Evolutionary conservation across 2,329 filamentous ascomycete species (phyloP).

Genomic region (Hortaea sp.): DNA sequence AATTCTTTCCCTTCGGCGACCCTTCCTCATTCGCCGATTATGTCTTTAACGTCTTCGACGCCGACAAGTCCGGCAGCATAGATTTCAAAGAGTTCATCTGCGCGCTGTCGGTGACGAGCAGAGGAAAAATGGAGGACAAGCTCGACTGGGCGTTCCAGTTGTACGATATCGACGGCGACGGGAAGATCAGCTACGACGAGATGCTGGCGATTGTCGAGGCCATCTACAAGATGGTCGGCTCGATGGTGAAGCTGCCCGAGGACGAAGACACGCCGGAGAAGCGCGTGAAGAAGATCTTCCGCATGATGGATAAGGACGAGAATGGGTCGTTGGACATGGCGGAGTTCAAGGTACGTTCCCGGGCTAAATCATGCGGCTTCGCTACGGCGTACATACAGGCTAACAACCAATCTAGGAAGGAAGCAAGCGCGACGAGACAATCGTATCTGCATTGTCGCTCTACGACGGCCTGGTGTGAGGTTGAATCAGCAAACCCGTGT

Average conservation of each 20-base stretch:
- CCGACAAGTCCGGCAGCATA: constrained; percentile 92
- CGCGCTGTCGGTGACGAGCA: constrained; percentile 88
- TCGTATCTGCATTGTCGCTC: constrained; percentile 89
- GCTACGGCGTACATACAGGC: not conserved
- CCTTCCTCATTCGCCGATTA: constrained; percentile 97
- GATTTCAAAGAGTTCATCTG: constrained; percentile 99
- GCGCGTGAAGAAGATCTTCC: constrained; percentile 94
- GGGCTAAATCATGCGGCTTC: too few species aligned
- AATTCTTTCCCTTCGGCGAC: constrained; percentile 98
- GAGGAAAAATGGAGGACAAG: constrained; percentile 99
- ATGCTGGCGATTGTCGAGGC: constrained; percentile 98
- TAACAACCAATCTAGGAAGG: constrained; percentile 50
- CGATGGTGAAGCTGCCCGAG: constrained; percentile 97
- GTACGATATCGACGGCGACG: constrained; percentile 97
- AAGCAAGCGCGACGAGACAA: constrained; percentile 96
- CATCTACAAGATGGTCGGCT: constrained; percentile 99
- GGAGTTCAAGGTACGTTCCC: constrained; percentile 67
- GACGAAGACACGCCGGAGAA: constrained; percentile 99
- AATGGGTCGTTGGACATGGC: constrained; percentile 94
- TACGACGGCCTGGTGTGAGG: constrained; percentile 77
- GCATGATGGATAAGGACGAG: constrained; percentile 99
- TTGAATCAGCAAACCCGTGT: not conserved
- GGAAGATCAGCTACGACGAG: constrained; percentile 98
- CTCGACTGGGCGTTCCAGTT: constrained; percentile 98
- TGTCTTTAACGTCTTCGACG: constrained; percentile 98